Evolutionary conservation across 2,329 filamentous ascomycete species (phyloP).

Genomic region (Paraphaeosphaeria minitans): DNA sequence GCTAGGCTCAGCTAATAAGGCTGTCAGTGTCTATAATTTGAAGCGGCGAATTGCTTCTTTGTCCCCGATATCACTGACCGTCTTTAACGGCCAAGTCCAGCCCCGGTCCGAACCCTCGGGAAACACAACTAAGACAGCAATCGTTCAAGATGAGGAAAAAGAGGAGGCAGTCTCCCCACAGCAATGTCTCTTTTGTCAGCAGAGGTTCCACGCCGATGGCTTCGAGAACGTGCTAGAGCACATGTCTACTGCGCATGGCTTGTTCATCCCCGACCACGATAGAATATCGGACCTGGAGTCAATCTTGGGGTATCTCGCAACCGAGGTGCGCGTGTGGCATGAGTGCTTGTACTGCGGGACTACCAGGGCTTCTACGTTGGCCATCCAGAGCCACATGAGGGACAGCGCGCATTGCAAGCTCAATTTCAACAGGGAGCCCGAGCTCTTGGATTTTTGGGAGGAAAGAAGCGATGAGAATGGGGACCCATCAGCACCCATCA

Average conservation of each 20-base stretch:
- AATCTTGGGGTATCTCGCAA: conserved; percentile 40
- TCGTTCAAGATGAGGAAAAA: neutral
- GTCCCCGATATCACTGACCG: conserved; percentile 20
- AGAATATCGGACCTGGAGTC: conserved; percentile 32
- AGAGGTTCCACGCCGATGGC: conserved; percentile 15
- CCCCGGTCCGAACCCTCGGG: neutral
- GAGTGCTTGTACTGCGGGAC: conserved; percentile 46
- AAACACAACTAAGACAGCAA: neutral
- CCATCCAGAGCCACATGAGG: conserved; percentile 44
- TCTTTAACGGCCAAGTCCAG: conserved; percentile 14
- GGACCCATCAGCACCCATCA: neutral
- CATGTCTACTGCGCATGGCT: conserved; percentile 34
- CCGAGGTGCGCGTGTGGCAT: conserved; percentile 30
- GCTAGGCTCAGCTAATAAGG: conserved; percentile 17
- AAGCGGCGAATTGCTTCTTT: conserved; percentile 22
- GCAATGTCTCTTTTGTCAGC: conserved; percentile 40
- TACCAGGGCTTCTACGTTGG: conserved; percentile 25
- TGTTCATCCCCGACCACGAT: conserved; percentile 34
- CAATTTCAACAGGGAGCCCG: conserved; percentile 39
- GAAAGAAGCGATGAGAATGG: neutral
- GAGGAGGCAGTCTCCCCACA: conserved; percentile 5
- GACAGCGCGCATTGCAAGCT: conserved; percentile 45
- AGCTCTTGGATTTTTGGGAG: conserved; percentile 43
- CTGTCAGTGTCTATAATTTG: conserved; percentile 24
- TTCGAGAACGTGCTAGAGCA: conserved; percentile 30